Percentiles rank a stretch among this genome's conserved stretches.
phyloP scores from a whole-genome alignment of 2,329 filamentous ascomycete species.

The Chaetomiaceae sp. region DNA sequence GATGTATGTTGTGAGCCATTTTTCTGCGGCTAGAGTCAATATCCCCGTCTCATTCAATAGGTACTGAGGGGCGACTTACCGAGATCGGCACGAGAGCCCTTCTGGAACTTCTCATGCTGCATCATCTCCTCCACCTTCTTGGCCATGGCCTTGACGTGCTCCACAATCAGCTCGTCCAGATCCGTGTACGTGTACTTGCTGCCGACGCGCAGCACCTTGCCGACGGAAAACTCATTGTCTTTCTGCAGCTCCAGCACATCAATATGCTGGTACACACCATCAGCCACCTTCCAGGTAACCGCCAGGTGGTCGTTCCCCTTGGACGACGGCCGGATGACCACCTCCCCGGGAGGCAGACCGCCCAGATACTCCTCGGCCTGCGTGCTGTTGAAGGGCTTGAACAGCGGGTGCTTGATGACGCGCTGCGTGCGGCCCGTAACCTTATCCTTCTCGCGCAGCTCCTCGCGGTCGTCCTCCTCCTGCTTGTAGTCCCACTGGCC shows the following conservation, averaged over 20 bases:
- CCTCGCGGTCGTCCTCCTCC: constrained; percentile 77
- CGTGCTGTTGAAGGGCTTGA: constrained; percentile 85
- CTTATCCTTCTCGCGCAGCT: constrained; percentile 80
- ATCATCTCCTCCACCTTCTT: constrained; percentile 97
- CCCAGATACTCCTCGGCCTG: constrained; percentile 93
- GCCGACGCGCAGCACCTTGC: constrained; percentile 76
- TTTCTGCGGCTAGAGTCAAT: constrained; percentile 47
- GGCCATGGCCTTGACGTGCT: constrained; percentile 96
- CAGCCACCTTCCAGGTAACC: constrained; percentile 96
- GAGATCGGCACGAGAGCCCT: constrained; percentile 71
- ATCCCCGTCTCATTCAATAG: background rate
- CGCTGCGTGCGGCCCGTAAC: constrained; percentile 80
- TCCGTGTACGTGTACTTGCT: constrained; percentile 91
- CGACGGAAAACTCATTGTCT: constrained; percentile 92
- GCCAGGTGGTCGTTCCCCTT: constrained; percentile 94
- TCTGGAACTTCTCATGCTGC: constrained; percentile 89
- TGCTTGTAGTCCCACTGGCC: constrained; percentile 84
- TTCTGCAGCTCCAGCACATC: constrained; percentile 97
- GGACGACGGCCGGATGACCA: constrained; percentile 91
- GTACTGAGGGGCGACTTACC: constrained; percentile 56
- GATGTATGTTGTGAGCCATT: constrained; percentile 94
- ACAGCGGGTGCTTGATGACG: constrained; percentile 96
- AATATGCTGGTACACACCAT: constrained; percentile 95
- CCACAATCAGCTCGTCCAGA: constrained; percentile 94
- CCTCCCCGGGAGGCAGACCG: constrained; percentile 78